phyloP scores from a whole-genome alignment of 768 basidiomycete genomes.

The Phlegmacium glaucopus region DNA sequence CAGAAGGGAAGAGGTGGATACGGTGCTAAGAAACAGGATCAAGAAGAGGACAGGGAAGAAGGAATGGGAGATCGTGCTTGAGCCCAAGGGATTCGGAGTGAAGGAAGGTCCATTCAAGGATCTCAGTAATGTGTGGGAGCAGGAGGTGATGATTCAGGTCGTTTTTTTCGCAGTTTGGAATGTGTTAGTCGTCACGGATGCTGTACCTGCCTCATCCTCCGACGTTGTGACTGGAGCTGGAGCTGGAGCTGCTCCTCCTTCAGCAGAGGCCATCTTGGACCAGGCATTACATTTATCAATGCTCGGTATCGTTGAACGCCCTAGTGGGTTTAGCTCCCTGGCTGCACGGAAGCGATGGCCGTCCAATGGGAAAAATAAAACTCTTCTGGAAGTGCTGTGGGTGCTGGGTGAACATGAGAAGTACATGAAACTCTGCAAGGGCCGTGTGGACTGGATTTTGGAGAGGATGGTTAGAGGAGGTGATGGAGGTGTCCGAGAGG shows the following conservation, averaged over 20 bases:
- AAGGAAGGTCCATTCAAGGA: conserved; percentile 64
- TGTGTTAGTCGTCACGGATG: conserved; percentile 62
- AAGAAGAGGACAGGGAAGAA: conserved; percentile 53
- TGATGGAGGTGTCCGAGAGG: conserved; percentile 50
- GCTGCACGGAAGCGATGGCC: conserved; percentile 54
- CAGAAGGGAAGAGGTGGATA: conserved; percentile 88
- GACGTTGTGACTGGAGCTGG: not conserved
- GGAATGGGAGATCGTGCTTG: conserved; percentile 63
- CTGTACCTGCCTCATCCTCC: conserved; percentile 18
- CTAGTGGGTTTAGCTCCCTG: conserved; percentile 56
- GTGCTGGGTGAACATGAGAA: conserved; percentile 73
- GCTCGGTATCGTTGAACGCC: conserved; percentile 76
- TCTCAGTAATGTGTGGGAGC: conserved; percentile 63
- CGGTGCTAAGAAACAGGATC: conserved; percentile 59
- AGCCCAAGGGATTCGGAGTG: conserved; percentile 69
- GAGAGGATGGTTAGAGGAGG: conserved; percentile 42
- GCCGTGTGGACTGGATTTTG: conserved; percentile 76
- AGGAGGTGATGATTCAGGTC: conserved; percentile 71
- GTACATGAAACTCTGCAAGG: conserved; percentile 61
- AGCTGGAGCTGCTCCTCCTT: conserved; percentile 57
- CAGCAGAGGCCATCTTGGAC: conserved; percentile 88
- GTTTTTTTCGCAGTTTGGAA: conserved; percentile 83
- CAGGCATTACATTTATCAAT: conserved; percentile 84
- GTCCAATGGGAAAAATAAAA: conserved; percentile 47
- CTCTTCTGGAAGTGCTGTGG: conserved; percentile 70